phyloP scores from a whole-genome alignment of 2,329 filamentous ascomycete genomes.

The Aspergillus cejpii region DNA sequence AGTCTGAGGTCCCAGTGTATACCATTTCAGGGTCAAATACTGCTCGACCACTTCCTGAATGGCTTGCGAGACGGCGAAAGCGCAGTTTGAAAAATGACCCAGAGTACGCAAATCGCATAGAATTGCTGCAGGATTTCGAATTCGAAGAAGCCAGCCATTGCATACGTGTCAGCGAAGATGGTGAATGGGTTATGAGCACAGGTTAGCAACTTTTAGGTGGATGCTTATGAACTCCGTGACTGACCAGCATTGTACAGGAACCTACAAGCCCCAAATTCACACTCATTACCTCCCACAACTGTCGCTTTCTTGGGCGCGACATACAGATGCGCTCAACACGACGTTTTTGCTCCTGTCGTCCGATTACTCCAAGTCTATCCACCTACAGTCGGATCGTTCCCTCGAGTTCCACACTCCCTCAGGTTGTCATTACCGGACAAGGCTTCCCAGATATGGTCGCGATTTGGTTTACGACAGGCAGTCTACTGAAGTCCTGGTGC shows the following conservation, averaged over 20 bases:
- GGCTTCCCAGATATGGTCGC: constrained; percentile 85
- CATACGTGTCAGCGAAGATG: constrained; percentile 85
- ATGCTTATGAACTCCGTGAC: constrained; percentile 8
- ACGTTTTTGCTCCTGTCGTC: constrained; percentile 81
- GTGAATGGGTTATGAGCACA: constrained; percentile 94
- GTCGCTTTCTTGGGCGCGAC: constrained; percentile 85
- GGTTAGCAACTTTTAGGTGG: constrained; percentile 45
- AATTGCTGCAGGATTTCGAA: constrained; percentile 93
- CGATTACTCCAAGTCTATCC: constrained; percentile 90
- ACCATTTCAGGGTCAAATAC: constrained; percentile 89
- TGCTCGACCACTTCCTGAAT: constrained; percentile 83
- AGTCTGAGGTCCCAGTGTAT: constrained; percentile 81
- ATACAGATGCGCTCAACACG: constrained; percentile 86
- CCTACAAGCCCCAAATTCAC: constrained; percentile 77
- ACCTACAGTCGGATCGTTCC: constrained; percentile 83
- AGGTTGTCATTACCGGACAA: constrained; percentile 80
- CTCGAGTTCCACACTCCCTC: constrained; percentile 89
- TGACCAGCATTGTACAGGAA: constrained; percentile 40
- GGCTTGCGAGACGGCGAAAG: constrained; percentile 86
- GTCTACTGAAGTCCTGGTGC: constrained; percentile 77
- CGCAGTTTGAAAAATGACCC: constrained; percentile 84
- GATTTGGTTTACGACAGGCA: constrained; percentile 78
- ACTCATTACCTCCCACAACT: constrained; percentile 91
- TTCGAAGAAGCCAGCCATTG: constrained; percentile 94
- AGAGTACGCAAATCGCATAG: constrained; percentile 88